Evolutionary conservation across 495 filamentous ascomycete genomes (phyloP), one percentile per base, ranked within the genome.

Genomic region (Penicillium cinerascens): DNA sequence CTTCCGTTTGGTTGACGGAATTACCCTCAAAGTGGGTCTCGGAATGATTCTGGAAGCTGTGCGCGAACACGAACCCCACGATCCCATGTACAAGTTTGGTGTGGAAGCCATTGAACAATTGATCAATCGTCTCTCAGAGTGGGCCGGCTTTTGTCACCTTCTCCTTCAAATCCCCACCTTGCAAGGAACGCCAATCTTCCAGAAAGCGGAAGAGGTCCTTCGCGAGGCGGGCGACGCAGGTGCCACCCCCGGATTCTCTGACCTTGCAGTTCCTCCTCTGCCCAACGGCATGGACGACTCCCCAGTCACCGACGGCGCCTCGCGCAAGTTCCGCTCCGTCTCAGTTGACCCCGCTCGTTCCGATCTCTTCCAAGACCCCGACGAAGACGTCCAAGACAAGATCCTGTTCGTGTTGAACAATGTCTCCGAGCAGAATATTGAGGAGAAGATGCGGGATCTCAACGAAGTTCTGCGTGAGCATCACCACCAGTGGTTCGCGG

Each of bases 341-440:
- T 80, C 88, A 52, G 81, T 87, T 22, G 89, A 93, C 52, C 77
- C 85, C 13, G 83, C 83, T 16, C 73, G 72, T 7, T 71, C 60
- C 29, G 81, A 78, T 27, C 61, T 72, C 15, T 92, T 87, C 47
- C 83, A 91, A 54, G 89, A 96, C 15, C 93, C 93, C 0, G 79
- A 85, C 52, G 87, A 87, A 49, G 87, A 95, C 18, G 79, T 86
- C 2, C 90, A 95, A 51, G 93, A 96, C 63, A 95, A 91, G 65
- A 90, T 97, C 49, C 82, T 95, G 52, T 99, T 99, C 63, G 88
- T 91, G 27, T 74, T 99, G 51, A 99, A 99, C 75, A 99, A 99
- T 59, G 82, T 97, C 17, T 97, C 93, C 0, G 83, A 89, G 42
- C 83, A 86, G 18, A 97, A 96, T 47, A 78, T 97, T 9, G 84